These are phyloP conservation scores for Lentinula aciculospora DNA, from an alignment of 768 basidiomycete species.

Conservation along the genomic window DNA sequence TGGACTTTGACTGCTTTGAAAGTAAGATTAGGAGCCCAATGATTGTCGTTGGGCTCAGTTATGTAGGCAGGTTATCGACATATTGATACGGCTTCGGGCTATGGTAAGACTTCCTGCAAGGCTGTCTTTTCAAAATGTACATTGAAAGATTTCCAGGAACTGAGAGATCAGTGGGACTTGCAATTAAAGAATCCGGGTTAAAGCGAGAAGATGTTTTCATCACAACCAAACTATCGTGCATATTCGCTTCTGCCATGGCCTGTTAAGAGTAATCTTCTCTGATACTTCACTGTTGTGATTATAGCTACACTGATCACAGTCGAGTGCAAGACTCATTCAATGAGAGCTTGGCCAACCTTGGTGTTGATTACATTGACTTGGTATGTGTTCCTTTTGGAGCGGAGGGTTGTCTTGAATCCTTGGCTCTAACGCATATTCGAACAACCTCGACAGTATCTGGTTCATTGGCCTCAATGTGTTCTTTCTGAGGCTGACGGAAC, in stretches of 20 bases:
- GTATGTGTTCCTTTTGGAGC: conserved; percentile 12
- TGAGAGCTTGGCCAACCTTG: conserved; percentile 32
- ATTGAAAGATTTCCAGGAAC: conserved; percentile 19
- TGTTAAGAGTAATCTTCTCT: not conserved
- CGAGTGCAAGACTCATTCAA: conserved; percentile 35
- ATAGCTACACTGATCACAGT: conserved; percentile 31
- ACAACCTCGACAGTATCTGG: conserved; percentile 32
- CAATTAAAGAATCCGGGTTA: conserved; percentile 40
- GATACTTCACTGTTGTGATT: not conserved
- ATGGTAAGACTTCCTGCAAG: conserved; percentile 19
- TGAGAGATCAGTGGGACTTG: conserved; percentile 36
- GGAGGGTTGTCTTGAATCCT: not conserved
- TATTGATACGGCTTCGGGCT: conserved; percentile 33
- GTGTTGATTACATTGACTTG: conserved; percentile 43
- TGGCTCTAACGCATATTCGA: not conserved
- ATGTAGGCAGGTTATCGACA: conserved; percentile 34
- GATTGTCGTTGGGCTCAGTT: not conserved
- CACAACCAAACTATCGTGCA: conserved; percentile 43
- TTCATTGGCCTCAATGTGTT: conserved; percentile 44
- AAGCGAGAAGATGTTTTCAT: conserved; percentile 43
- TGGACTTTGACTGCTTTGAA: conserved; percentile 37
- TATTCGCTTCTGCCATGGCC: not conserved
- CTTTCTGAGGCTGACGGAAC: conserved; percentile 30
- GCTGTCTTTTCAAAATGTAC: not conserved
- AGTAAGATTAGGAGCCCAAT: conserved; percentile 14